Evolutionary conservation across 2,329 filamentous ascomycete genomes (phyloP).

Genomic region (Cladosporium sp.): DNA sequence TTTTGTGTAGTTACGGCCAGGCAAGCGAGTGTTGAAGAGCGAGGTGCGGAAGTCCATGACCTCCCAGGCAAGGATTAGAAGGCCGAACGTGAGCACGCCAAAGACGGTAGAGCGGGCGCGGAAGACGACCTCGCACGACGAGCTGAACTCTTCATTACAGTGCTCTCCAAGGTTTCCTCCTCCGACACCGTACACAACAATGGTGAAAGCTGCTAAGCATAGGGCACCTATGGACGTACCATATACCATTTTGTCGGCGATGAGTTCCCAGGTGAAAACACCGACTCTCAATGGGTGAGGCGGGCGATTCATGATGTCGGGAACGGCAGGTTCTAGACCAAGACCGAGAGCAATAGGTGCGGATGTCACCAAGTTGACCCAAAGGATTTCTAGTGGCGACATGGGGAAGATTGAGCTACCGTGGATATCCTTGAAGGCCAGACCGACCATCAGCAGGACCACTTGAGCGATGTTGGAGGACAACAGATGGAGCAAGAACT

Average conservation of each 20-base stretch:
- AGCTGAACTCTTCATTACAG: constrained; percentile 39
- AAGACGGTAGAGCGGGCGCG: constrained; percentile 40
- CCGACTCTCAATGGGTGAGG: constrained; percentile 37
- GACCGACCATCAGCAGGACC: constrained; percentile 39
- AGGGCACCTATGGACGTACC: constrained; percentile 39
- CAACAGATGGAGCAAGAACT: constrained; percentile 41
- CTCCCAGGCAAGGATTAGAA: constrained; percentile 43
- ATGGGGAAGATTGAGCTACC: constrained; percentile 40
- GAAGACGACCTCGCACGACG: constrained; percentile 36
- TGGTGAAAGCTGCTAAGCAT: constrained; percentile 37
- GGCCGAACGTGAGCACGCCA: constrained; percentile 37
- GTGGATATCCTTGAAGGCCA: constrained; percentile 39
- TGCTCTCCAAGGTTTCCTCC: constrained; percentile 35
- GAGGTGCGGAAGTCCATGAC: constrained; percentile 31
- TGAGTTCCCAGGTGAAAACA: constrained; percentile 40
- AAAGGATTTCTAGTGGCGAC: constrained; percentile 41
- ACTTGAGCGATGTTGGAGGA: constrained; percentile 43
- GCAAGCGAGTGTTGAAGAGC: constrained; percentile 7
- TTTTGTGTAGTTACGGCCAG: constrained; percentile 8
- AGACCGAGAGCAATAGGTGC: constrained; percentile 42
- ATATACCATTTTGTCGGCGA: constrained; percentile 42
- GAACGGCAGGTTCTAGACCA: constrained; percentile 39
- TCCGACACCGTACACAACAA: constrained; percentile 38
- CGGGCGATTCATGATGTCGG: constrained; percentile 41
- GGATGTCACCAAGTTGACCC: constrained; percentile 42